Evolutionary conservation across 106 monocot species (phyloP).

Genomic region (Phalaenopsis equestris): DNA sequence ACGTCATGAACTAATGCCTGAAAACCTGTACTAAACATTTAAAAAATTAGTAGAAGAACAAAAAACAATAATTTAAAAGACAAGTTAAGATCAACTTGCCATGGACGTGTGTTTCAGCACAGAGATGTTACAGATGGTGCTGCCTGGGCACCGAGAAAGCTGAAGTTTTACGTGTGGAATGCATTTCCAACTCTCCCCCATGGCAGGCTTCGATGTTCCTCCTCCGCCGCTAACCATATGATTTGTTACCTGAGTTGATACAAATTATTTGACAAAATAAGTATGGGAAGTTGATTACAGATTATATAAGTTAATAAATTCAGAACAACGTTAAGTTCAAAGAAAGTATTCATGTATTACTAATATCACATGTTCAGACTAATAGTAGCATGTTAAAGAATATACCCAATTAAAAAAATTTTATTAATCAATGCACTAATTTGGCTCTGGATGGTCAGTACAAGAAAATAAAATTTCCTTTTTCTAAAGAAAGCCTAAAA

Average conservation of each 20-base stretch:
- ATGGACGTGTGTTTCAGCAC: slow-evolving; percentile 56
- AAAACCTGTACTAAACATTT: too few species aligned
- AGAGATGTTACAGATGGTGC: slow-evolving; percentile 25
- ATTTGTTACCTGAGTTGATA: slow-evolving; percentile 59
- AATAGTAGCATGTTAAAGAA: neutral
- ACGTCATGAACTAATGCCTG: too few species aligned
- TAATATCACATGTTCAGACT: neutral
- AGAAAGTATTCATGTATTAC: neutral
- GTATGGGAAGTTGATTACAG: neutral
- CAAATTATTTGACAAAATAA: slow-evolving; percentile 1
- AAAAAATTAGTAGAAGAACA: neutral
- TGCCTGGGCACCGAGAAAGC: slow-evolving; percentile 28
- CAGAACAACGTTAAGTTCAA: neutral
- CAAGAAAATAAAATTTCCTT: neutral
- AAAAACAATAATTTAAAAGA: neutral
- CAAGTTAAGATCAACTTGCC: slow-evolving; percentile 16
- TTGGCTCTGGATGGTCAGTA: neutral
- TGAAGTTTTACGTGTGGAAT: slow-evolving; percentile 71
- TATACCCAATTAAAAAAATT: neutral
- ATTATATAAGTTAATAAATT: neutral
- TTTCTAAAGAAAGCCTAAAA: neutral
- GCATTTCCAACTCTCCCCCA: slow-evolving; percentile 83
- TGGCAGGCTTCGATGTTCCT: slow-evolving; percentile 59
- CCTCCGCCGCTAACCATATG: slow-evolving; percentile 73
- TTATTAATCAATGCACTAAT: neutral